phyloP scores from a whole-genome alignment of 176 grass and related monocot genomes.

The Triticum dicoccoides region DNA sequence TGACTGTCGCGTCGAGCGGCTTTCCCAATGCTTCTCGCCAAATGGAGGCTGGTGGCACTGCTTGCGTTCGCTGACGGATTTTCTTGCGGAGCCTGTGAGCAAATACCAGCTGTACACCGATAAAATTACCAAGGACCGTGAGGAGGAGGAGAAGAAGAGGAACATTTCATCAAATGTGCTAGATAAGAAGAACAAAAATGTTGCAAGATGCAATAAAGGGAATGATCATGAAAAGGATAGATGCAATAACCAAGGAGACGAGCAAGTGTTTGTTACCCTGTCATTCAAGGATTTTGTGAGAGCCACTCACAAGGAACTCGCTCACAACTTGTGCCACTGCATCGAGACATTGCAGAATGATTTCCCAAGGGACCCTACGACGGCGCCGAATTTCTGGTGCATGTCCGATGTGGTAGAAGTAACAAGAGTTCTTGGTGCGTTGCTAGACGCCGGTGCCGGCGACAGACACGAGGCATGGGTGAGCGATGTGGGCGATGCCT shows the following conservation, averaged over 20 bases:
- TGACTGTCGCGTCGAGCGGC: not conserved
- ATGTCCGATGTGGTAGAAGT: not conserved
- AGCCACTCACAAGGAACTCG: not conserved
- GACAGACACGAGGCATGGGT: not conserved
- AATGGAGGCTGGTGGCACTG: not conserved
- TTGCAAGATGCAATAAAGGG: not conserved
- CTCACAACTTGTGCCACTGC: not conserved
- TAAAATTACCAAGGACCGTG: not conserved
- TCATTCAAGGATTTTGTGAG: not conserved
- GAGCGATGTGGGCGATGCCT: not conserved
- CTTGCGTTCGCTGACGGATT: not conserved
- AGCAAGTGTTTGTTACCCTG: not conserved
- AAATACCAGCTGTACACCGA: not conserved
- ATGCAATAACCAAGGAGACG: not conserved
- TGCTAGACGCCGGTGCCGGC: not conserved
- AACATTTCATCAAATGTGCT: not conserved
- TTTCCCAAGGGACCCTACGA: not conserved
- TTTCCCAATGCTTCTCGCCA: not conserved
- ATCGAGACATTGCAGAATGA: not conserved
- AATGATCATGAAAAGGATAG: not conserved
- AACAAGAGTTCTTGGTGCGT: not conserved
- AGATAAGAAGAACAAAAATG: not conserved
- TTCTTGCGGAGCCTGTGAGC: not conserved
- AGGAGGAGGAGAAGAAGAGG: constrained; percentile 1
- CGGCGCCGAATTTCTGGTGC: not conserved